These are phyloP conservation scores for Suillus clintonianus DNA, from an alignment of 768 basidiomycete species.

Conservation along the genomic window DNA sequence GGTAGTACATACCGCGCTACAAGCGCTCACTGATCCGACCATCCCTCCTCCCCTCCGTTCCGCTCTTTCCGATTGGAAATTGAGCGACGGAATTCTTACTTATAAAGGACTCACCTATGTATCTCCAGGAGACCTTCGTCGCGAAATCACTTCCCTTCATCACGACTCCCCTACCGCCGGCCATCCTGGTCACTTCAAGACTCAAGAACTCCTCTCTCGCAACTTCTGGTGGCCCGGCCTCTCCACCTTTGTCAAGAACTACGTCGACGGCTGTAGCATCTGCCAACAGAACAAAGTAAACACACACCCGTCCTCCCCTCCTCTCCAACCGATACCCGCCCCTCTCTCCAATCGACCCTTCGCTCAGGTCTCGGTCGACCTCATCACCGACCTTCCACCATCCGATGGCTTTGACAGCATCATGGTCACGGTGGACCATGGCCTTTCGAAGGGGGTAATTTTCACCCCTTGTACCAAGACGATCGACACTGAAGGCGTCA, in stretches of 20 bases:
- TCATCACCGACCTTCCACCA: no score
- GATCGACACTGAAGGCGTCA: no score
- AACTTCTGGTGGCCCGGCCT: neutral
- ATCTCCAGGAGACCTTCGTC: no score
- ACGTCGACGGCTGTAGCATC: no score
- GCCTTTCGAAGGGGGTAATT: no score
- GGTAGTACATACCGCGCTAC: no score
- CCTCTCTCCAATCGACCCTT: neutral
- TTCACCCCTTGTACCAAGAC: no score
- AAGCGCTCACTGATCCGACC: no score
- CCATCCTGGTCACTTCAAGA: neutral
- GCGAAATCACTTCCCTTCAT: neutral
- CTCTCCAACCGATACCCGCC: neutral
- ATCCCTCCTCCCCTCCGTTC: neutral
- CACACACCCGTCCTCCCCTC: neutral
- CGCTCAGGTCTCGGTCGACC: neutral
- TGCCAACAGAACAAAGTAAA: no score
- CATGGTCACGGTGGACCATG: no score
- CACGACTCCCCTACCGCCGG: neutral
- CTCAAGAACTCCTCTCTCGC: neutral
- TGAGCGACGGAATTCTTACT: neutral
- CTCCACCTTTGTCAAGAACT: no score
- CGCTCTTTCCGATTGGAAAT: neutral
- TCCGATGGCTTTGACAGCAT: no score
- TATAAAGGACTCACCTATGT: neutral